Conservation (phyloP, 2,329 filamentous ascomycete genomes). For the Aspergillus niger region DNA sequence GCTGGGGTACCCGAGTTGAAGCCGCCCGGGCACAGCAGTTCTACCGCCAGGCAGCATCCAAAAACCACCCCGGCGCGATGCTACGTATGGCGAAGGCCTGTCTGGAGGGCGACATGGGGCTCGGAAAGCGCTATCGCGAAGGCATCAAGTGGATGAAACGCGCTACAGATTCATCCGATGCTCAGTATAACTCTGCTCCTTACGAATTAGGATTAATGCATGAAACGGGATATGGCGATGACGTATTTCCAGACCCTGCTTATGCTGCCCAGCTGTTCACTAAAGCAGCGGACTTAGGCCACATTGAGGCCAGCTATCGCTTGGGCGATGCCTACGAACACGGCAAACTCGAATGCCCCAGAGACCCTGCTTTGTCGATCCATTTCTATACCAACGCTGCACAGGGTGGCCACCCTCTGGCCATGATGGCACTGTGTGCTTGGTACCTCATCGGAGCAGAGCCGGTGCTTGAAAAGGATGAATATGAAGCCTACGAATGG, state of each 20-base stretch:
- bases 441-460: conserved; percentile 98
- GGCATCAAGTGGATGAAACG: conserved; percentile 96
- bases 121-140: conserved; percentile 80
- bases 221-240: conserved; percentile 89
- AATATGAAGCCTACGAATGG: conserved; percentile 96
- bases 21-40: conserved; percentile 92
- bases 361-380: conserved; percentile 88
- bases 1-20: conserved; percentile 91
- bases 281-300: conserved; percentile 87
- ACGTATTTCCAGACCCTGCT: conserved; percentile 85
- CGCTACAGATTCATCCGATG: conserved; percentile 83
- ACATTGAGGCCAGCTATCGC: conserved; percentile 80
- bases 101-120: conserved; percentile 81
- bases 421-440: conserved; percentile 98
- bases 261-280: conserved; percentile 95
- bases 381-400: conserved; percentile 97
- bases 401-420: conserved; percentile 76
- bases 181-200: conserved; percentile 88
- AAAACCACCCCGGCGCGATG: conserved; percentile 94
- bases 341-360: conserved; percentile 80
- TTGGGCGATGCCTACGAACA: conserved; percentile 98
- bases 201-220: conserved; percentile 89
- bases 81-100: conserved; percentile 89
- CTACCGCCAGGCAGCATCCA: conserved; percentile 84
- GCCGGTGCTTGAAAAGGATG: conserved; percentile 89